phyloP scores from a whole-genome alignment of 192 early-diverging fungal species.

The Mycoemilia scoparia region DNA sequence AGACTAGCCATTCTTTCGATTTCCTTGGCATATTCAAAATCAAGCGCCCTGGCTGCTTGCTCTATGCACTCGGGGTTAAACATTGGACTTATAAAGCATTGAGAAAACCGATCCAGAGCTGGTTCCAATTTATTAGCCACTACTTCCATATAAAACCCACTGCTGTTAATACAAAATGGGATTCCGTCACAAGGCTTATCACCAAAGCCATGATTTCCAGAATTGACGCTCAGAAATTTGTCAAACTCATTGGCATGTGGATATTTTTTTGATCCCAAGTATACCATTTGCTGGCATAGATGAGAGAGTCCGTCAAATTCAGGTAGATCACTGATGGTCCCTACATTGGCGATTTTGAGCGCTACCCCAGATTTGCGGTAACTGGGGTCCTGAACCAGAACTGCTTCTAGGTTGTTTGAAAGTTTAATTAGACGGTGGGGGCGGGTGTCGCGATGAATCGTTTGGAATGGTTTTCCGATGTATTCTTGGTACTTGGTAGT shows the following conservation, averaged over 20 bases:
- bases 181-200: too few species aligned
- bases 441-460: slow-evolving; percentile 45
- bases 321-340: slow-evolving; percentile 46
- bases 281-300: slow-evolving; percentile 61
- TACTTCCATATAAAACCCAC: slow-evolving; percentile 24
- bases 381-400: slow-evolving; percentile 35
- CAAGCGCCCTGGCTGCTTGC: slow-evolving; percentile 80
- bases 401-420: slow-evolving; percentile 37
- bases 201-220: too few species aligned
- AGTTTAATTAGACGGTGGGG: slow-evolving; percentile 39
- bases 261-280: slow-evolving; percentile 53
- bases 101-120: slow-evolving; percentile 58
- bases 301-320: slow-evolving; percentile 55
- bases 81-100: slow-evolving; percentile 87
- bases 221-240: too few species aligned
- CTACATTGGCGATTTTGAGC: slow-evolving; percentile 50
- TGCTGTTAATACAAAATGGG: too few species aligned
- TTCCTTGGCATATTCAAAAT: slow-evolving; percentile 94
- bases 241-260: slow-evolving; percentile 63
- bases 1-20: slow-evolving; percentile 68
- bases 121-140: slow-evolving; percentile 35
- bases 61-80: slow-evolving; percentile 83
- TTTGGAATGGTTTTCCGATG: too few species aligned
- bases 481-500: too few species aligned
- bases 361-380: slow-evolving; percentile 50